Evolutionary conservation across 176 grass and related monocot genomes (phyloP), one percentile per base, ranked within the genome.

Genomic region (Ananas comosus): DNA sequence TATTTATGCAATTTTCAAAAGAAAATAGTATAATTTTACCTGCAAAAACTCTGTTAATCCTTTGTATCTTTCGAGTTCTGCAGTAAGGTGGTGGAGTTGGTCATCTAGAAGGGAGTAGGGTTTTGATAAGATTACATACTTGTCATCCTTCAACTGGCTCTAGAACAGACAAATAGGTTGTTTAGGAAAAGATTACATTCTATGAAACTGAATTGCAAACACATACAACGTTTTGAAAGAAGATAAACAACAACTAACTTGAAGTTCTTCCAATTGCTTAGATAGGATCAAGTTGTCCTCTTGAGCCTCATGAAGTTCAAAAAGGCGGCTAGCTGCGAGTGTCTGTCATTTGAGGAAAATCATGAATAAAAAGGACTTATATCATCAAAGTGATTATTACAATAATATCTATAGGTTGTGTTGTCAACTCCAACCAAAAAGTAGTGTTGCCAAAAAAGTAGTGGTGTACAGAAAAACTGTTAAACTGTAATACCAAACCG

Each of bases 281-380:
- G 89, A 92, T 63, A 97, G 76, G 70, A 90, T 92, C 49, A 92
- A 64, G 81, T 92, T 89, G 80, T 92, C 86, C 79, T 92, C 93
- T 87, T 92, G 93, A 65, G 93, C 91, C 77, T 96, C 86, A 69
- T 92, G 89, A 78, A 96, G 89, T 79, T 96, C 93, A 80, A 87
- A 85, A 69, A 92, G 86, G 49, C 81, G 88, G 67, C 88, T 90
- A 66, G 76, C 85, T 70, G 93, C 83, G 19, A 96, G 71, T 61
- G 86, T 83, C 93, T 96, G 67, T 18, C 72, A 50, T 81, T 86
- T 17, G 17, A 66, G 13, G 82, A 78, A 81, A 72, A 75, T 42
- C 33, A 42, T 42, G 33, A 83, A 54, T 54, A 64, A 12, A 18
- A 80, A 73, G 49, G 79, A 13, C 13, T 10, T 17, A 69, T 50